A percentile compares a stretch with the other conserved stretches of the same genome.
These are phyloP conservation scores for Calycina herbarum DNA, from an alignment of 2,329 filamentous ascomycete species.

Conservation along the genomic window DNA sequence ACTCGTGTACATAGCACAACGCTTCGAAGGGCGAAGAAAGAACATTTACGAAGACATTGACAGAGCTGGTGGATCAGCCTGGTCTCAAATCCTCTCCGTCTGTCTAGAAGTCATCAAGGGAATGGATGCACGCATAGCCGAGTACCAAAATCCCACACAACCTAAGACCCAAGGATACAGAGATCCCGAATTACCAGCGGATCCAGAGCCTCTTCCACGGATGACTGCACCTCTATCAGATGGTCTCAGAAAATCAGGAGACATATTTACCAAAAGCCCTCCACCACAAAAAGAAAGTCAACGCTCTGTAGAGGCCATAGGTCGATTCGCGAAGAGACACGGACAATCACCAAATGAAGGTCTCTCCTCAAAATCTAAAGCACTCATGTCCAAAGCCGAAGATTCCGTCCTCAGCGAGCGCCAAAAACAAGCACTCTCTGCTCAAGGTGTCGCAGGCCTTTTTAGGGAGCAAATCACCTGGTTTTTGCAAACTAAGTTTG, in stretches of 20 bases:
- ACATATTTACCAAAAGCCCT: conserved; percentile 31
- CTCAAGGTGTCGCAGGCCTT: conserved; percentile 50
- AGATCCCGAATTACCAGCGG: conserved; percentile 33
- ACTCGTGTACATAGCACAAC: conserved; percentile 73
- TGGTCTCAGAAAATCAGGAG: conserved; percentile 27
- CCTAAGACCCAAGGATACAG: conserved; percentile 10
- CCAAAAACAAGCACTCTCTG: conserved; percentile 54
- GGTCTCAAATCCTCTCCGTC: conserved; percentile 72
- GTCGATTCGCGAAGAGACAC: conserved; percentile 33
- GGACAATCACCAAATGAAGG: conserved; percentile 30
- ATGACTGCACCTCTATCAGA: conserved; percentile 31
- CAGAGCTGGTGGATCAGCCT: conserved; percentile 74
- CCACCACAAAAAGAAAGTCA: conserved; percentile 22
- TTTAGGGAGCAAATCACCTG: conserved; percentile 49
- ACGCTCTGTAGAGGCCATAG: conserved; percentile 27
- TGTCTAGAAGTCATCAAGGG: conserved; percentile 69
- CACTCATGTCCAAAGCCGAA: conserved; percentile 44
- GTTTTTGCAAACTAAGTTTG: conserved; percentile 54
- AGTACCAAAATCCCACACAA: conserved; percentile 48
- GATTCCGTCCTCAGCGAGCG: conserved; percentile 41
- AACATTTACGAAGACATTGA: conserved; percentile 87
- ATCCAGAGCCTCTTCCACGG: conserved; percentile 27
- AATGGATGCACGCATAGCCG: conserved; percentile 65
- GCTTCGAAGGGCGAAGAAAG: conserved; percentile 70
- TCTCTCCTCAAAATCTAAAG: conserved; percentile 40